Conservation (phyloP, 2,329 filamentous ascomycete genomes). For the Chaetomium olivaceum region DNA sequence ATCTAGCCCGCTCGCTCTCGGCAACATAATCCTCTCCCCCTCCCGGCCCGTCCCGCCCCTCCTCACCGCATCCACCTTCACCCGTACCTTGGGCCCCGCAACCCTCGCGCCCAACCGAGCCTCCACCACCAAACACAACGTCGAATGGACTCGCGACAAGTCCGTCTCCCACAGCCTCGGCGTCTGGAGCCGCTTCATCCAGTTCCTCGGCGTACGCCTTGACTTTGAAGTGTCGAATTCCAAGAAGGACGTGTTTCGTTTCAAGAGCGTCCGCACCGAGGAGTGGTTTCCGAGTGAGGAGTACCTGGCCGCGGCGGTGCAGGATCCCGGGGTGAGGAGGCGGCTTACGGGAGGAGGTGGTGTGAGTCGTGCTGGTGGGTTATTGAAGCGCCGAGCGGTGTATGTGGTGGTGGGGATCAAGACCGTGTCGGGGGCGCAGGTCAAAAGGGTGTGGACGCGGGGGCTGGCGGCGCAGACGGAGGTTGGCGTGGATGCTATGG, state of each 20-base stretch:
- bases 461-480: neutral
- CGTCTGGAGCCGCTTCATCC: neutral
- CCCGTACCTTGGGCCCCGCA: neutral
- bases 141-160: neutral
- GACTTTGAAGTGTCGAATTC: neutral
- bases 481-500: slow-evolving; percentile 3
- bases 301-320: neutral
- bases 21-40: slow-evolving; percentile 8
- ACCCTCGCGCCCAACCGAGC: neutral
- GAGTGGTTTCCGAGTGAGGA: neutral
- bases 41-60: neutral
- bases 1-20: neutral
- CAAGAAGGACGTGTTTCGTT: neutral
- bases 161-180: neutral
- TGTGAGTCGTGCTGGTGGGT: no score
- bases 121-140: neutral
- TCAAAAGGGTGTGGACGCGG: neutral
- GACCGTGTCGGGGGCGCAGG: slow-evolving; percentile 1
- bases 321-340: neutral
- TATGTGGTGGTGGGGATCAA: neutral
- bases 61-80: neutral
- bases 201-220: neutral
- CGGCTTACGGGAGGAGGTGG: neutral
- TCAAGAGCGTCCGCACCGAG: neutral
- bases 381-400: neutral